Base-by-base conservation (phyloP, 1,139 yeast species). In the Scheffersomyces cryptocercus region DNA sequence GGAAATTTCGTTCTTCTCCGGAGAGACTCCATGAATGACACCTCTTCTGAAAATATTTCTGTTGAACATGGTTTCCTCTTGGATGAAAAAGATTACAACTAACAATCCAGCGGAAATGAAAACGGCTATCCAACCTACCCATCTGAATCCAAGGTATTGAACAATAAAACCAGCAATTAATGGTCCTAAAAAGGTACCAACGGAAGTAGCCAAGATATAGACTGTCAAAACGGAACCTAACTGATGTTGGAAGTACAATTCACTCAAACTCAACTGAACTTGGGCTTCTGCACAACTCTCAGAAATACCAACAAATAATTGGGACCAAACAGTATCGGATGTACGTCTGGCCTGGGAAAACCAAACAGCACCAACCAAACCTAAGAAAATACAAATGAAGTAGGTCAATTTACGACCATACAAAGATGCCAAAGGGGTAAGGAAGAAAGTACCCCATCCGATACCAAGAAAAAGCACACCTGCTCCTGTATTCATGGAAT, bases 161-260 rank as follows among this genome's bases (percentile, higher is more conserved):
- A 62, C 53, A 16, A 68, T 59, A 41, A 60, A 59, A 29, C 68
- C 68, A 7, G 73, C 71, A 40, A 59, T 44, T 41, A 70, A 50
- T 0, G 75, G 75, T 3, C 75, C 75, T 35, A 68, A 46, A 43
- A 61, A 69, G 4, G 73, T 67, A 16, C 75, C 75, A 15, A 68
- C 54, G 11, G 73, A 61, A 28, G 68, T 67, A 8, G 73, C 67
- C 48, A 68, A 45, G 39, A 69, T 64, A 50, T 69, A 70, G 4
- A 67, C 64, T 3, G 75, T 68, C 46, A 69, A 62, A 20, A 67
- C 69, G 29, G 73, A 54, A 30, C 75, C 75, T 37, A 69, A 56
- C 41, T 69, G 73, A 52, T 69, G 73, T 52, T 63, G 66, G 52
- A 57, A 70, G 46, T 63, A 67, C 13, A 69, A 56, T 45, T 63